Percentiles rank a stretch among this genome's conserved stretches.
Conservation (phyloP, 495 filamentous ascomycete genomes). For the Parathielavia appendiculata region DNA sequence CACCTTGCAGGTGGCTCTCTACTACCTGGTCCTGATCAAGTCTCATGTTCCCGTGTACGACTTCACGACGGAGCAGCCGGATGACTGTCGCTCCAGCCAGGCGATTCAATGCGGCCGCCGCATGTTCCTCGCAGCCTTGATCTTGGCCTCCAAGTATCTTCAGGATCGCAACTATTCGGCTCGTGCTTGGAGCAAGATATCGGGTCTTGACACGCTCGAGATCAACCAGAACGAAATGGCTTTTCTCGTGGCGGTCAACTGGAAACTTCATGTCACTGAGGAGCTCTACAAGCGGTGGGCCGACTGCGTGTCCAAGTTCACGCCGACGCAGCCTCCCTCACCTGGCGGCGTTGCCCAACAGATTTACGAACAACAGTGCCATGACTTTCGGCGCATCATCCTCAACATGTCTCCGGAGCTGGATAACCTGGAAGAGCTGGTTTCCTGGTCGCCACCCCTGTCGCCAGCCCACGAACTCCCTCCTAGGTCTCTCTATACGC, state of each 20-base stretch:
- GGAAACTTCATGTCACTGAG: slow-evolving; percentile 91
- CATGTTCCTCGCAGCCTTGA: slow-evolving; percentile 93
- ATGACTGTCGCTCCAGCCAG: slow-evolving; percentile 65
- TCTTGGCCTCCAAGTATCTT: slow-evolving; percentile 92
- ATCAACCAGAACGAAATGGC: slow-evolving; percentile 97
- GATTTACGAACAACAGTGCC: slow-evolving; percentile 43
- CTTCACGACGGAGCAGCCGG: slow-evolving; percentile 82
- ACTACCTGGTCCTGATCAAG: slow-evolving; percentile 92
- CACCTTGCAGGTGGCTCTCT: slow-evolving; percentile 91
- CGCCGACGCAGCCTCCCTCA: slow-evolving; percentile 61
- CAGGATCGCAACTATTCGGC: slow-evolving; percentile 98
- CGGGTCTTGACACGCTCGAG: slow-evolving; percentile 79
- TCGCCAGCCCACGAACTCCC: slow-evolving; percentile 31
- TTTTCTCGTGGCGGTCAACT: slow-evolving; percentile 83
- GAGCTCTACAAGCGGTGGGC: slow-evolving; percentile 86
- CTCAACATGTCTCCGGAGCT: slow-evolving; percentile 73
- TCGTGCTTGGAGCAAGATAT: slow-evolving; percentile 97
- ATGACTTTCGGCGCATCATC: slow-evolving; percentile 71
- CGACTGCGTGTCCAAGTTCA: slow-evolving; percentile 82
- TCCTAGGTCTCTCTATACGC: slow-evolving; percentile 32
- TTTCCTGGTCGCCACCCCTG: slow-evolving; percentile 28
- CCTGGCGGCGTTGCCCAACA: slow-evolving; percentile 43
- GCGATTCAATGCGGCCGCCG: slow-evolving; percentile 93
- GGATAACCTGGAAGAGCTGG: slow-evolving; percentile 53
- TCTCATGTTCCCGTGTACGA: slow-evolving; percentile 75